A percentile compares a stretch with the other conserved stretches of the same genome.
Evolutionary conservation across 257 asterid species (phyloP).

Genomic region (Solanum pennellii): DNA sequence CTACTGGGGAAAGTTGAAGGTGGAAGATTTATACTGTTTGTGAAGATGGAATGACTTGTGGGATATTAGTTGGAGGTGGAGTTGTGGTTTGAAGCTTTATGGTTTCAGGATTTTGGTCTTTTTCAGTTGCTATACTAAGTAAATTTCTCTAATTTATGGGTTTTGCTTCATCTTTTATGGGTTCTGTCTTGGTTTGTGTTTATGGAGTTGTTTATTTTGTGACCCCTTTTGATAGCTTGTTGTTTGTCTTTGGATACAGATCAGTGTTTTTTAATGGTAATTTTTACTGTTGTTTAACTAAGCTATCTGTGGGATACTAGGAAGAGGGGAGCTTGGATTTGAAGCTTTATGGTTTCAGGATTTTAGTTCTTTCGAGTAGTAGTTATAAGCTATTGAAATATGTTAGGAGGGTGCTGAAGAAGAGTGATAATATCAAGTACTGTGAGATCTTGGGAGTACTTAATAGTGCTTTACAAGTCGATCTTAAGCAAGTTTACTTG

Average conservation of each 20-base stretch:
- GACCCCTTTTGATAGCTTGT: neutral
- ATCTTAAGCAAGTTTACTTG: slow-evolving; percentile 7
- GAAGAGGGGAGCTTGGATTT: neutral
- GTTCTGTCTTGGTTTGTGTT: neutral
- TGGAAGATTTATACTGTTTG: no score
- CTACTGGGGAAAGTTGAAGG: neutral
- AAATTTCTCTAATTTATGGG: neutral
- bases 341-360: neutral
- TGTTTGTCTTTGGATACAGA: neutral
- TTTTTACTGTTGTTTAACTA: neutral
- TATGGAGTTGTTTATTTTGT: neutral
- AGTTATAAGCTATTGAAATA: neutral
- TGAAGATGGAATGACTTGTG: neutral
- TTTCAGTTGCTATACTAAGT: neutral
- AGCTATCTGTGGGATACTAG: neutral
- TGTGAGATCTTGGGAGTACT: slow-evolving; percentile 5
- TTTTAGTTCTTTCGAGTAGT: neutral
- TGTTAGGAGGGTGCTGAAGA: slow-evolving; percentile 12
- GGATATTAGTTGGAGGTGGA: neutral
- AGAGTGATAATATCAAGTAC: slow-evolving; percentile 10
- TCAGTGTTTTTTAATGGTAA: neutral
- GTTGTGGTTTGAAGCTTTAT: neutral
- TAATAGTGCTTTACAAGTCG: neutral
- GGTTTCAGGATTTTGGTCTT: neutral
- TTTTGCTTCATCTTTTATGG: neutral